Conservation (phyloP, 2,329 filamentous ascomycete genomes). For the Fusarium pseudonygamai region DNA sequence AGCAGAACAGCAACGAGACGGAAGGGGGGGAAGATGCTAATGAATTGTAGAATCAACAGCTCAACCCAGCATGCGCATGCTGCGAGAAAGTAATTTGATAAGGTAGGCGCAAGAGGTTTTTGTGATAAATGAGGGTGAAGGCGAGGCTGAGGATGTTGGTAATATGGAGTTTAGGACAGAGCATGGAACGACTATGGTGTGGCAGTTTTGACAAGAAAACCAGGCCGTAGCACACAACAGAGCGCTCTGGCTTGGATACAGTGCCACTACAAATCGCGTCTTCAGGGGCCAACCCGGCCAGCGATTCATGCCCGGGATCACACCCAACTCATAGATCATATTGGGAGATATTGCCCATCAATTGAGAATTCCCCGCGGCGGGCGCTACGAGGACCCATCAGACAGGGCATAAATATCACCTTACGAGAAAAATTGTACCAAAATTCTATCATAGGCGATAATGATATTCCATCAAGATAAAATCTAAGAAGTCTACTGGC, state of each 20-base stretch:
- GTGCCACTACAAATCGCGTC: not conserved
- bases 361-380: slow-evolving; percentile 17
- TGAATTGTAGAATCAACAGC: slow-evolving; percentile 26
- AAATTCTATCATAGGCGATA: slow-evolving; percentile 11
- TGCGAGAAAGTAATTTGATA: not conserved
- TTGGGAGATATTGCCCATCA: not conserved
- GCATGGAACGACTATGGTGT: slow-evolving; percentile 21
- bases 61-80: not conserved
- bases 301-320: not conserved
- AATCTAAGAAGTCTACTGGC: not conserved
- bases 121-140: slow-evolving; percentile 5
- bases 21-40: slow-evolving; percentile 28
- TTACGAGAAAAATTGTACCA: not conserved
- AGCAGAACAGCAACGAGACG: slow-evolving; percentile 19
- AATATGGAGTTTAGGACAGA: slow-evolving; percentile 20
- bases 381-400: slow-evolving; percentile 7
- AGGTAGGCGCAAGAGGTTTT: not conserved
- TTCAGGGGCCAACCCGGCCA: slow-evolving; percentile 1
- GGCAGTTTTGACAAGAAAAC: slow-evolving; percentile 24
- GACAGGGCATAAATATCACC: slow-evolving; percentile 9
- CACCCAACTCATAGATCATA: slow-evolving; percentile 1
- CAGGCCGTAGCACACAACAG: slow-evolving; percentile 10
- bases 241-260: not conserved
- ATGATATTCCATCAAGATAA: slow-evolving; percentile 1
- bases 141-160: slow-evolving; percentile 28